A percentile compares a stretch with the other conserved stretches of the same genome.
phyloP scores from a whole-genome alignment of 2,329 filamentous ascomycete species.

The Parafenestella ontariensis region DNA sequence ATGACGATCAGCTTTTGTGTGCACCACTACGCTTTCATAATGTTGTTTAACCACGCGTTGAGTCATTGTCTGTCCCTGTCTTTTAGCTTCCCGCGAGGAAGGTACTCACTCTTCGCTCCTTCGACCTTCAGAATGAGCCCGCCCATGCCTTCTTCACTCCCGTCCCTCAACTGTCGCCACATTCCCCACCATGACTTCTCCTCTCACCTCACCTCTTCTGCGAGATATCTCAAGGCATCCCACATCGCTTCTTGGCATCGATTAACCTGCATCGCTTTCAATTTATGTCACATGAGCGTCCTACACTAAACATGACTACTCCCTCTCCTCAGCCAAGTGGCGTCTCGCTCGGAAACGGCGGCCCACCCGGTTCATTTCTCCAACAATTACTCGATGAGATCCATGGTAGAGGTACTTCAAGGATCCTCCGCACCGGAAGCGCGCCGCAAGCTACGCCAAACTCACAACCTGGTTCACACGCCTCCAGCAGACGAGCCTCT shows the following conservation, averaged over 20 bases:
- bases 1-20: constrained; percentile 19
- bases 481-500: not conserved
- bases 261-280: constrained; percentile 28
- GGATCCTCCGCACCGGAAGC: not conserved
- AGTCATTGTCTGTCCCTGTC: not conserved
- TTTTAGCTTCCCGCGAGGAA: not conserved
- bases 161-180: not conserved
- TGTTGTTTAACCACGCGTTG: not conserved
- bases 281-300: constrained; percentile 22
- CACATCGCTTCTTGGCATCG: constrained; percentile 21
- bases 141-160: not conserved
- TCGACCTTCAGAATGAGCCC: not conserved
- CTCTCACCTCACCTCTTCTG: constrained; percentile 11
- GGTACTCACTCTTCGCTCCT: not conserved
- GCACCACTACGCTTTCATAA: not conserved
- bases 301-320: constrained; percentile 33
- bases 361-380: constrained; percentile 27
- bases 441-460: not conserved
- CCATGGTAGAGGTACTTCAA: constrained; percentile 8
- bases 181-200: constrained; percentile 2
- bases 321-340: constrained; percentile 18
- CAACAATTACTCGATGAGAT: constrained; percentile 39
- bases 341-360: constrained; percentile 7
- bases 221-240: not conserved
- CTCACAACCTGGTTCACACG: not conserved